Evolutionary conservation across 1,284 basidiomycete species (phyloP), one percentile per base, ranked within the genome.

Genomic region (Sphaerobolus stellatus): DNA sequence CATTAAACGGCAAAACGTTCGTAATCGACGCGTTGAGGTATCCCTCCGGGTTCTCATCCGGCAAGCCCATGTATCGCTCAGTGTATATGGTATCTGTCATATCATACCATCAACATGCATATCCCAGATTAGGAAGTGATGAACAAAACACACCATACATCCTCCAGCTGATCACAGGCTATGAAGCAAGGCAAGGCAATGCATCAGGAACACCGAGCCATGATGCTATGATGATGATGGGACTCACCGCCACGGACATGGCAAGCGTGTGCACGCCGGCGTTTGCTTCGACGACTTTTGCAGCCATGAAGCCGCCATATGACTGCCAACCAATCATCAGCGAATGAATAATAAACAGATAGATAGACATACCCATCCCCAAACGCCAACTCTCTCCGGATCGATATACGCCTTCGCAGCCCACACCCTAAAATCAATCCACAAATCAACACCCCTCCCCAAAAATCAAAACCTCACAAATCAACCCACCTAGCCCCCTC

Each of bases 11-110:
- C 8, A 86, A 84, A 48, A 94, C 90, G 65, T 93, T 86, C 59
- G 87, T 86, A 46, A 99, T 87, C 0, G 90, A 90, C 13, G 90
- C 86, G 43, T 86, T 88, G 59, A 85, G 71, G 75, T 99, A 99
- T 4, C 96, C 96, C 0, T 74, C 80, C 0, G 79, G 77, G 69
- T 99, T 98, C 14, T 80, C 72, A 13, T 75, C 66, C 0, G 93
- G 94, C 25, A 89, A 79, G 62, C 88, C 86, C 93, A 98, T 94
- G 76, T 98, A 98, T n/a, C 96, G 86, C 66, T 98, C 95, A 2
- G 96, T 98, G 69, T 94, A 94, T 52, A 94, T 85, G 5, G 90
- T 88, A 71, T 91, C 90, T 90, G 64, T 33, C 44, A 27, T 27
- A 44, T 55, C 52, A 34, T 13, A 40, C 6, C 46, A 55, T 46